Conservation (phyloP, 2,329 filamentous ascomycete species). For the Aspergillus sp. region DNA sequence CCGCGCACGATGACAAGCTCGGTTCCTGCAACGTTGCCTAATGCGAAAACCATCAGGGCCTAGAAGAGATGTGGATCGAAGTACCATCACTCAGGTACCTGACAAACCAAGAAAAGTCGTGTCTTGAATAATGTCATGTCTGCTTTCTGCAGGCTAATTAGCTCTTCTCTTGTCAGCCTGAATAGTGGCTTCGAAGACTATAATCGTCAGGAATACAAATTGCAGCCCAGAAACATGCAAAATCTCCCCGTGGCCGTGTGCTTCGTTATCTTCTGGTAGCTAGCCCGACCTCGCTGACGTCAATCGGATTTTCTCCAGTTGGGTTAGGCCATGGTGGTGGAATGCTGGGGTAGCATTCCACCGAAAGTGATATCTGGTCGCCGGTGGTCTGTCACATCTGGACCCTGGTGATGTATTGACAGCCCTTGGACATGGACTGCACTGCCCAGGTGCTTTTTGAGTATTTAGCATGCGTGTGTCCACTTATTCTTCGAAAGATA, state of each 20-base stretch:
- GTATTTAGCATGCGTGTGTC: neutral
- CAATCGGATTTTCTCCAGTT: neutral
- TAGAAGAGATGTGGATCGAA: neutral
- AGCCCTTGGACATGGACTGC: neutral
- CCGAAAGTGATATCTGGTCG: neutral
- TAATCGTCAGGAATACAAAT: too few species aligned
- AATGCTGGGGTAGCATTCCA: conserved; percentile 1
- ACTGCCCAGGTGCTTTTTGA: neutral
- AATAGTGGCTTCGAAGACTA: too few species aligned
- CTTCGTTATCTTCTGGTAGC: too few species aligned
- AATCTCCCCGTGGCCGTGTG: too few species aligned
- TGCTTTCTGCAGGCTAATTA: too few species aligned
- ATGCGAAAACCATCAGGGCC: neutral
- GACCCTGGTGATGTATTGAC: conserved; percentile 7
- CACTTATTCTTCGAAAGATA: neutral
- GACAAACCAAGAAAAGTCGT: neutral
- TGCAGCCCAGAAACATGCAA: too few species aligned
- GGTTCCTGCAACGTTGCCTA: neutral
- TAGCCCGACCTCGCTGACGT: neutral
- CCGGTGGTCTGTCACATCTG: neutral
- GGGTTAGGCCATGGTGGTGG: neutral
- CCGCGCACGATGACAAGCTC: neutral
- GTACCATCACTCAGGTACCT: neutral
- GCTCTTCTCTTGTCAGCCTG: too few species aligned
- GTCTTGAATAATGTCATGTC: too few species aligned